Conservation (phyloP, 139 green algal genomes). For the Chara braunii region DNA sequence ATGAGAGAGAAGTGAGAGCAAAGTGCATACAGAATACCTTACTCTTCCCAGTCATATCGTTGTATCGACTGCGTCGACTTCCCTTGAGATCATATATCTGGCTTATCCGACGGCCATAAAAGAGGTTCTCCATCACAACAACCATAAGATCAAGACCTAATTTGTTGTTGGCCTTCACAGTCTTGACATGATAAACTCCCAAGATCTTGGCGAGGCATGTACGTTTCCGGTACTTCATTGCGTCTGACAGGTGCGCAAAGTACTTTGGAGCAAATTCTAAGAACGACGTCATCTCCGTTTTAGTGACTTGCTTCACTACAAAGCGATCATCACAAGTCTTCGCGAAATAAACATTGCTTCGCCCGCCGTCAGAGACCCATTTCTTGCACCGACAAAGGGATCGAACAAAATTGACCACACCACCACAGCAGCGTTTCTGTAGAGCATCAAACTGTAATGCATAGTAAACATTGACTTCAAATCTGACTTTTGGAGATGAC, state of each 20-base stretch:
- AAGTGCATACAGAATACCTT: no score
- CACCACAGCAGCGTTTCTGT: constrained; percentile 19
- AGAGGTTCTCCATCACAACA: constrained; percentile 90
- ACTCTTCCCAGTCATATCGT: constrained; percentile 44
- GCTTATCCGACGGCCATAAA: constrained; percentile 63
- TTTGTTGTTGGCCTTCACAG: not conserved
- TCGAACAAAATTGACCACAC: constrained; percentile 66
- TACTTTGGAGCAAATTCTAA: constrained; percentile 76
- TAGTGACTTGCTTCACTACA: constrained; percentile 46
- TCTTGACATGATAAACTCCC: constrained; percentile 71
- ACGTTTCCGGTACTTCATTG: constrained; percentile 3
- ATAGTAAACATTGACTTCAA: constrained; percentile 40
- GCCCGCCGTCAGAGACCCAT: constrained; percentile 76
- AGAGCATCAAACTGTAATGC: constrained; percentile 40
- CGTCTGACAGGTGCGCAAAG: constrained; percentile 69
- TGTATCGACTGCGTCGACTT: constrained; percentile 54
- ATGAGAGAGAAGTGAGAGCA: no score
- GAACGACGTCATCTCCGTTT: constrained; percentile 60
- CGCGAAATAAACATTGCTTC: constrained; percentile 86
- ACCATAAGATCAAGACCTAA: constrained; percentile 74
- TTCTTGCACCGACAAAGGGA: constrained; percentile 67
- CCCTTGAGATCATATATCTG: constrained; percentile 95
- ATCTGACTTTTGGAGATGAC: no score
- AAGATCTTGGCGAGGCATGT: constrained; percentile 89
- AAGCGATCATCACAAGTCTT: constrained; percentile 74